Evolutionary conservation across 345 rosid genomes (phyloP), one percentile per base, ranked within the genome.

Genomic region (Brassica napus): DNA sequence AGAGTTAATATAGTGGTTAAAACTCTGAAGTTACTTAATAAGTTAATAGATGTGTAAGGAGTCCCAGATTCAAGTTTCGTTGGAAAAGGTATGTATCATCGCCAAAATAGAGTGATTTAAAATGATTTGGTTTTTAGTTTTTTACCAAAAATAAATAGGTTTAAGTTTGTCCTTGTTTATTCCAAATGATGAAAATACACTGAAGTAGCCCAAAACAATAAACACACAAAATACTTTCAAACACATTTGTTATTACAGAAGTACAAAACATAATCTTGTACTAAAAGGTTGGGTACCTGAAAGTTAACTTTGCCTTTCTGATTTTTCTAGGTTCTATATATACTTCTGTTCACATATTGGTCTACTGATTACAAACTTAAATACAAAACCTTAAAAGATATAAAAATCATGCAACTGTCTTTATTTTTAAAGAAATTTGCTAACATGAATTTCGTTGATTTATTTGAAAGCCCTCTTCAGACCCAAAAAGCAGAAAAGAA

Each of bases 381-480:
- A 42, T 9, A 42, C 1, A 42, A 42, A 35, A 44, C 12, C 54
- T 44, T 44, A 12, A 44, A 4, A 11, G 49, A 12, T 44, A 44
- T 44, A 44, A 44, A 12, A 44, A 1, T 44, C 54, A 44, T 44
- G 54, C 54, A 44, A 44, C 6, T 44, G 15, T 44, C 15, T 44
- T 44, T 44, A 44, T 44, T 44, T 44, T 44, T 12, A 1, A 11
- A 1, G 6, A 44, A 44, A 60, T 11, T 10, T 67, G 7, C 15
- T 6, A 63, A 32, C 18, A 52, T 18, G 6, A 69, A 49, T 12
- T 63, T 63, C 42, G 21, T 69, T 69, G 54, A 47, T 60, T 44
- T 26, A 18, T 23, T 77, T 70, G 57, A 77, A 71, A 77, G 71
- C 76, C 81, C 76, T 62, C 70, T 35, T 39, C 47, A 77, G 71